Base-by-base conservation (phyloP, 441 rosid genomes). In the Dalechampia spathulata region DNA sequence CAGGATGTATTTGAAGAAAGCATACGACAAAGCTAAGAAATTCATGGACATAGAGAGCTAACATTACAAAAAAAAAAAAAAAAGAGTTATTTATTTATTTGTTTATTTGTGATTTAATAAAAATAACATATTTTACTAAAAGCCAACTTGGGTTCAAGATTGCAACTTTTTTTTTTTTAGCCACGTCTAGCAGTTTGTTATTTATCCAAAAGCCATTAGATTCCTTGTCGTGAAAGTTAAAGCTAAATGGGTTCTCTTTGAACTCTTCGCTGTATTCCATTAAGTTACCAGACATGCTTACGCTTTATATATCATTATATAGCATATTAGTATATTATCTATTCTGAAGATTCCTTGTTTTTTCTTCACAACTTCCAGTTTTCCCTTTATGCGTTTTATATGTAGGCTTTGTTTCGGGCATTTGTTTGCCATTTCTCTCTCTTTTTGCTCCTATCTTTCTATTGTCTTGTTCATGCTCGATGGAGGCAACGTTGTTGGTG, bases 31-130 rank as follows among this genome's bases (percentile, higher is more conserved):
- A 47, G 61, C 64, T 42, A 62, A 52, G 43, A 56, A 40, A 17
- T 73, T 65, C 6, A 69, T 69, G 72, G 66, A 51, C 34, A 61
- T 51, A 19, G 58, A 49, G 19, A 47, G 22, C 2, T 49, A 49
- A 37, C 5, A 4, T 0, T 26, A 3, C 6, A 26, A 2, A n/a
- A 47, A 26, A 26, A 38, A 1, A 15, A 38, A 2, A 12, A 38
- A 12, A 38, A 14, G 4, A 2, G n/a, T 38, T 38, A 0, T 38
- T 1, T 38, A 5, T n/a, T n/a, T n/a, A n/a, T n/a, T n/a, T n/a
- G n/a, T n/a, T n/a, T n/a, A n/a, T n/a, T n/a, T n/a, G n/a, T n/a
- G n/a, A n/a, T n/a, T n/a, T n/a, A n/a, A n/a, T n/a, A n/a, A n/a
- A n/a, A n/a, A n/a, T n/a, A n/a, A n/a, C n/a, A n/a, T n/a, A n/a